phyloP scores from a whole-genome alignment of 768 basidiomycete genomes.

The Termitomyces eurrhizus region DNA sequence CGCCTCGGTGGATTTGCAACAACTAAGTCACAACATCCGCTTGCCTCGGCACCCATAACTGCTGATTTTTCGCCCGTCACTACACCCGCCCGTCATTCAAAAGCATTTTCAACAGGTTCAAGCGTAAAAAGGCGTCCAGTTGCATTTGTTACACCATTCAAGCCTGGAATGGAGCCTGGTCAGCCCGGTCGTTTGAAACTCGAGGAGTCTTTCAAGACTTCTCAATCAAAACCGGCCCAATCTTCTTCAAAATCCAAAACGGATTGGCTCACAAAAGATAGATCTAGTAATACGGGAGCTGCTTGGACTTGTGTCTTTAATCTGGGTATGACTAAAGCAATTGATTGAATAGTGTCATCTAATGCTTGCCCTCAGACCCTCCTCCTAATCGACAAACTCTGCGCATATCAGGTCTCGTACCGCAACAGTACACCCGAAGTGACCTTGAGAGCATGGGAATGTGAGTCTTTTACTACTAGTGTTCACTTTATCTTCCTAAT shows the following conservation, averaged over 20 bases:
- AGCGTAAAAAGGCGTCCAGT: slow-evolving; percentile 24
- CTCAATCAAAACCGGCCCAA: slow-evolving; percentile 3
- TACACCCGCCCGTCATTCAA: slow-evolving; percentile 15
- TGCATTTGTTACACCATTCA: slow-evolving; percentile 64
- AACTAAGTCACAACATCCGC: slow-evolving; percentile 33
- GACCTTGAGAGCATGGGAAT: slow-evolving; percentile 49
- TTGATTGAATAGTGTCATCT: background rate
- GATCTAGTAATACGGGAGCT: slow-evolving; percentile 5
- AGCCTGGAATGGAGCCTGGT: slow-evolving; percentile 44
- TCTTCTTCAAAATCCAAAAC: slow-evolving; percentile 13
- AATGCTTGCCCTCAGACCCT: slow-evolving; percentile 20
- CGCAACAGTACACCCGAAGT: slow-evolving; percentile 39
- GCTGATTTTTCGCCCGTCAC: slow-evolving; percentile 6
- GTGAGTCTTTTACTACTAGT: slow-evolving; percentile 29
- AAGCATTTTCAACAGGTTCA: background rate
- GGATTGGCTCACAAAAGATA: slow-evolving; percentile 13
- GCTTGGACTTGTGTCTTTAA: slow-evolving; percentile 32
- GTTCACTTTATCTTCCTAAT: slow-evolving; percentile 3
- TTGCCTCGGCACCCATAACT: slow-evolving; percentile 24
- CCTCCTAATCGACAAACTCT: slow-evolving; percentile 40
- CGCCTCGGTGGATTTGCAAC: slow-evolving; percentile 11
- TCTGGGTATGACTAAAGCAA: slow-evolving; percentile 32
- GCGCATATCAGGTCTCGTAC: slow-evolving; percentile 44
- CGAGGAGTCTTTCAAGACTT: slow-evolving; percentile 19
- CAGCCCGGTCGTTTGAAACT: slow-evolving; percentile 33